Evolutionary conservation across 495 filamentous ascomycete genomes (phyloP).

Genomic region (Neurospora tetrasperma): DNA sequence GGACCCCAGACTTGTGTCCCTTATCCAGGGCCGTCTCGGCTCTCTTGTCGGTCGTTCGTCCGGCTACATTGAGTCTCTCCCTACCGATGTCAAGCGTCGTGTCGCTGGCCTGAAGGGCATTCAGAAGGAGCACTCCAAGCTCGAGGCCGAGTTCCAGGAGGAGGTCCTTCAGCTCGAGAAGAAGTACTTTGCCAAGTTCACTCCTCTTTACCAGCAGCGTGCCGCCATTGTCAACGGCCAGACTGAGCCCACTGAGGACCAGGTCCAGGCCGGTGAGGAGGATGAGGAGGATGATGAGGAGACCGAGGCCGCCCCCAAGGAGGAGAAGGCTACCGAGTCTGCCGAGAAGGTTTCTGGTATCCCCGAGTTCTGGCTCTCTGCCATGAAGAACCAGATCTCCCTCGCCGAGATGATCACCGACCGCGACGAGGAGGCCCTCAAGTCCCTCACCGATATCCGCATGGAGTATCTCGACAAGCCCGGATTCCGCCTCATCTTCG

Average conservation of each 20-base stretch:
- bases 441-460: slow-evolving; percentile 84
- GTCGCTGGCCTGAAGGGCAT: slow-evolving; percentile 94
- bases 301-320: slow-evolving; percentile 42
- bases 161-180: slow-evolving; percentile 97
- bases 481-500: slow-evolving; percentile 95
- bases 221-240: slow-evolving; percentile 85
- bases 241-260: slow-evolving; percentile 72
- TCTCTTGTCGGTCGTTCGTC: slow-evolving; percentile 89
- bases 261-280: slow-evolving; percentile 77
- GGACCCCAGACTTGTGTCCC: slow-evolving; percentile 84
- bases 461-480: slow-evolving; percentile 99
- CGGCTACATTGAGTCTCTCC: slow-evolving; percentile 95
- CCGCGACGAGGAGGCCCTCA: slow-evolving; percentile 85
- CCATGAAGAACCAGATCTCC: slow-evolving; percentile 98
- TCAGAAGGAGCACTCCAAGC: slow-evolving; percentile 96
- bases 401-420: slow-evolving; percentile 98
- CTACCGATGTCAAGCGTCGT: slow-evolving; percentile 75
- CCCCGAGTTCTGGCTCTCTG: slow-evolving; percentile 98
- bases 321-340: slow-evolving; percentile 34
- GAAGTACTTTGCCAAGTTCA: slow-evolving; percentile 98
- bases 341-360: slow-evolving; percentile 55
- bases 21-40: slow-evolving; percentile 95
- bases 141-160: slow-evolving; percentile 96
- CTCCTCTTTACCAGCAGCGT: slow-evolving; percentile 92
- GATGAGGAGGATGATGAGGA: slow-evolving; percentile 59